A percentile compares a stretch with the other conserved stretches of the same genome.
Evolutionary conservation across 2,329 filamentous ascomycete genomes (phyloP).

Genomic region (Cryphonectria nitschkei): DNA sequence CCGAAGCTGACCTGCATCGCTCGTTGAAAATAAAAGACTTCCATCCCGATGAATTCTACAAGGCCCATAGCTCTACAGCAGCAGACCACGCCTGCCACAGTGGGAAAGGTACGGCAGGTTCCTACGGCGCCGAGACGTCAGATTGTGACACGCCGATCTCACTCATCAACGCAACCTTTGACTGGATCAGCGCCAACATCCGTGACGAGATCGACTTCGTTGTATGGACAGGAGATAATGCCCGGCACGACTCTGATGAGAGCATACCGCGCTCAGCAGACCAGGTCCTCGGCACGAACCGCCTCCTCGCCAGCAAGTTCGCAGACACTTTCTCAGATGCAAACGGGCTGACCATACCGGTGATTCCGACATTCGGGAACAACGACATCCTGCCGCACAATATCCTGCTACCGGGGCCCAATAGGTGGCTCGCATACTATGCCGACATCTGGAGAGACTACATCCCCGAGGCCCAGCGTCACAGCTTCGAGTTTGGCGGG

Average conservation of each 20-base stretch:
- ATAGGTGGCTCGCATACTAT: constrained; percentile 81
- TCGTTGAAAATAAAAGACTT: constrained; percentile 65
- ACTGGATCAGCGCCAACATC: constrained; percentile 81
- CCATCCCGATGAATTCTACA: constrained; percentile 89
- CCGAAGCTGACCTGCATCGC: constrained; percentile 12
- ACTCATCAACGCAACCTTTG: constrained; percentile 85
- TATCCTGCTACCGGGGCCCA: constrained; percentile 83
- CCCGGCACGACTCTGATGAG: constrained; percentile 87
- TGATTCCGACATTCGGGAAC: constrained; percentile 91
- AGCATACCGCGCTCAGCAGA: constrained; percentile 72
- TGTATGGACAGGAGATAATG: constrained; percentile 90
- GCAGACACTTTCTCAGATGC: constrained; percentile 68
- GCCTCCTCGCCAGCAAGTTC: constrained; percentile 76
- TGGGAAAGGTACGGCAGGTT: constrained; percentile 74
- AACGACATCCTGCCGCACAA: constrained; percentile 98
- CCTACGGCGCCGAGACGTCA: constrained; percentile 82
- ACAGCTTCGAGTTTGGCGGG: constrained; percentile 88
- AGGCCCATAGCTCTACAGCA: constrained; percentile 72
- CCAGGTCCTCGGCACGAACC: constrained; percentile 80
- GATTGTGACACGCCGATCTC: constrained; percentile 85
- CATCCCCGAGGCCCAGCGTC: constrained; percentile 89
- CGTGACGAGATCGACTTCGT: constrained; percentile 85
- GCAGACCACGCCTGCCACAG: constrained; percentile 77
- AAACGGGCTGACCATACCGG: constrained; percentile 70
- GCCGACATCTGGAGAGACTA: constrained; percentile 80